These are phyloP conservation scores for Arctium lappa DNA, from an alignment of 129 eudicot species.

Conservation along the genomic window DNA sequence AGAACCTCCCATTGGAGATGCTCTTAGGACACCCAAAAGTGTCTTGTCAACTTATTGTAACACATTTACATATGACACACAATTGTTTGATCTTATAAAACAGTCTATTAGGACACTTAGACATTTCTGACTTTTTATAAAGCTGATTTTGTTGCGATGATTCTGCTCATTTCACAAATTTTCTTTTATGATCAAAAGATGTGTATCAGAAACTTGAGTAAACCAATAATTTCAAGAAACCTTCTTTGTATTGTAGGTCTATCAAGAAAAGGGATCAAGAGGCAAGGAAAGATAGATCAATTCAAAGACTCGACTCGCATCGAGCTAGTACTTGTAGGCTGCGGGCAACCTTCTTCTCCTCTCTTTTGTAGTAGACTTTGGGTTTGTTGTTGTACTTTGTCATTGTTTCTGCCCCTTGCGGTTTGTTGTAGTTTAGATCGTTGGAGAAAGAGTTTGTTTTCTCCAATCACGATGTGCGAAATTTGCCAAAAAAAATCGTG, in stretches of 20 bases:
- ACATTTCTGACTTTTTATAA: not conserved
- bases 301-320: constrained; percentile 3
- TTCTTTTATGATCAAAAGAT: not conserved
- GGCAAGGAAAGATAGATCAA: constrained; percentile 44
- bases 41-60: not conserved
- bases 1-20: not conserved
- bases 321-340: constrained; percentile 30
- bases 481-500: not conserved
- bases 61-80: not conserved
- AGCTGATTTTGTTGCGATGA: not conserved
- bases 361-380: constrained; percentile 26
- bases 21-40: not conserved
- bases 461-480: constrained; percentile 1
- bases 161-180: not conserved
- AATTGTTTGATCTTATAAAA: not conserved
- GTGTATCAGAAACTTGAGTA: not conserved
- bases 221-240: constrained; percentile 2
- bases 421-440: constrained; percentile 36
- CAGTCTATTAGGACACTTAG: not conserved
- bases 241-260: constrained; percentile 44
- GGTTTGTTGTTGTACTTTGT: constrained; percentile 36
- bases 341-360: not conserved
- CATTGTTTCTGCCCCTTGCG: not conserved
- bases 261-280: constrained; percentile 51
- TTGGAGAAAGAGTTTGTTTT: constrained; percentile 9